Conservation (phyloP, 495 filamentous ascomycete species). For the Evernia prunastri region DNA sequence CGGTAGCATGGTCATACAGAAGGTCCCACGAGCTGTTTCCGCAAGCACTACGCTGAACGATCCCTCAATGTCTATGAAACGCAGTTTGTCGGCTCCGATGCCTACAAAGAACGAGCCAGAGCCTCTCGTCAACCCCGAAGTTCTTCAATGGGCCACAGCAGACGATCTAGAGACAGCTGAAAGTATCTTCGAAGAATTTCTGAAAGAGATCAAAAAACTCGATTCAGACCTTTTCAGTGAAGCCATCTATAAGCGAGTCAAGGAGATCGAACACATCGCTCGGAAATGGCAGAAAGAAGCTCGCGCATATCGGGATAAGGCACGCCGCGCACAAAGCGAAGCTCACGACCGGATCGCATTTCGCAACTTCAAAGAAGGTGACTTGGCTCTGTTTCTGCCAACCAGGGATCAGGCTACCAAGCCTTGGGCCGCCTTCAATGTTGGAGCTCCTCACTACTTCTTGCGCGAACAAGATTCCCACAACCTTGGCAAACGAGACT, state of each 20-base stretch:
- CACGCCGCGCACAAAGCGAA: slow-evolving; percentile 75
- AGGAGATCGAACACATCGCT: slow-evolving; percentile 81
- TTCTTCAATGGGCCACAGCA: slow-evolving; percentile 73
- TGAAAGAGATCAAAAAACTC: slow-evolving; percentile 63
- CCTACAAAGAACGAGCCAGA: slow-evolving; percentile 33
- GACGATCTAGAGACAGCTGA: slow-evolving; percentile 59
- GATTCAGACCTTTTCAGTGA: slow-evolving; percentile 79
- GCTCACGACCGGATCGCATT: slow-evolving; percentile 96
- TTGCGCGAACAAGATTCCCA: slow-evolving; percentile 87
- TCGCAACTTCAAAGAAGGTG: slow-evolving; percentile 90
- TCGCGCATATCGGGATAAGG: slow-evolving; percentile 78
- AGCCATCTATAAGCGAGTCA: slow-evolving; percentile 73
- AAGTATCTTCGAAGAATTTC: slow-evolving; percentile 62
- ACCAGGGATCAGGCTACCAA: slow-evolving; percentile 89
- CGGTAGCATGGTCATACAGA: slow-evolving; percentile 67
- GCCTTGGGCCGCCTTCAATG: slow-evolving; percentile 97
- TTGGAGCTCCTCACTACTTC: slow-evolving; percentile 95
- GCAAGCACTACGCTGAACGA: slow-evolving; percentile 58
- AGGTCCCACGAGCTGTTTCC: slow-evolving; percentile 58
- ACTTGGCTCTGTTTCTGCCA: slow-evolving; percentile 90
- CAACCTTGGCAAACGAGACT: slow-evolving; percentile 74
- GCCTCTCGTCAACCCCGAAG: slow-evolving; percentile 50
- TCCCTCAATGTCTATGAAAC: slow-evolving; percentile 46
- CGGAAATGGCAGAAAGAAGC: slow-evolving; percentile 88
- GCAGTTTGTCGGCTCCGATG: slow-evolving; percentile 32